These are phyloP conservation scores for Debaryomyces sp. DNA, from an alignment of 1,139 yeast genomes.

Conservation along the genomic window DNA sequence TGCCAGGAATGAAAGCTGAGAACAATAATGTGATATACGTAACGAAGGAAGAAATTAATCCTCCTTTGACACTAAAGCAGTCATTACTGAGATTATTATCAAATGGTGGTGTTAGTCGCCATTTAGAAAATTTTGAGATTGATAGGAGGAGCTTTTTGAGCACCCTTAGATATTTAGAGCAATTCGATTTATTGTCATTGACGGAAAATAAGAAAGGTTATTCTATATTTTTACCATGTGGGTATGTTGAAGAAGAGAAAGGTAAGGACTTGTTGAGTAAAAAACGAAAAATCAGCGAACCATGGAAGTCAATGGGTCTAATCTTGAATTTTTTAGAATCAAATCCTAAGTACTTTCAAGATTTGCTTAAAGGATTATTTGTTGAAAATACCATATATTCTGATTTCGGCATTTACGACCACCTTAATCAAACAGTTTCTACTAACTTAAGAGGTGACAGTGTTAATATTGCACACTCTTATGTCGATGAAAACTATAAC, in stretches of 20 bases:
- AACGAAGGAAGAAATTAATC: slow-evolving; percentile 54
- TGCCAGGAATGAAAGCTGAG: slow-evolving; percentile 46
- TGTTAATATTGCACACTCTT: slow-evolving; percentile 26
- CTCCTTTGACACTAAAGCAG: slow-evolving; percentile 41
- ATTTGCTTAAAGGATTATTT: slow-evolving; percentile 59
- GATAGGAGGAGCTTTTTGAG: slow-evolving; percentile 40
- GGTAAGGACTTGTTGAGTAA: slow-evolving; percentile 4
- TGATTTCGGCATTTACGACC: slow-evolving; percentile 45
- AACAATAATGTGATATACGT: slow-evolving; percentile 63
- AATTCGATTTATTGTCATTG: slow-evolving; percentile 37
- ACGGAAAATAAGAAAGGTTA: slow-evolving; percentile 63
- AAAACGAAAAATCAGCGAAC: slow-evolving; percentile 19
- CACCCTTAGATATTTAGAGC: slow-evolving; percentile 36
- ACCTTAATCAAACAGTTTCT: slow-evolving; percentile 21
- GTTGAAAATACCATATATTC: slow-evolving; percentile 70
- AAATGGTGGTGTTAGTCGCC: slow-evolving; percentile 34
- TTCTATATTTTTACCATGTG: slow-evolving; percentile 79
- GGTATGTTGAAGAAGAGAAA: slow-evolving; percentile 21
- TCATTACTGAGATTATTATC: slow-evolving; percentile 43
- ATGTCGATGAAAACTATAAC: slow-evolving; percentile 27
- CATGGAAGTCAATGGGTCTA: slow-evolving; percentile 74
- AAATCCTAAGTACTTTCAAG: slow-evolving; percentile 52
- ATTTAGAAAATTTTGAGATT: slow-evolving; percentile 32
- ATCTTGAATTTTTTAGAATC: slow-evolving; percentile 59
- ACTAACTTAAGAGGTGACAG: slow-evolving; percentile 42